Base-by-base conservation (phyloP, 2,329 filamentous ascomycete genomes). In the Microdochium trichocladiopsis region DNA sequence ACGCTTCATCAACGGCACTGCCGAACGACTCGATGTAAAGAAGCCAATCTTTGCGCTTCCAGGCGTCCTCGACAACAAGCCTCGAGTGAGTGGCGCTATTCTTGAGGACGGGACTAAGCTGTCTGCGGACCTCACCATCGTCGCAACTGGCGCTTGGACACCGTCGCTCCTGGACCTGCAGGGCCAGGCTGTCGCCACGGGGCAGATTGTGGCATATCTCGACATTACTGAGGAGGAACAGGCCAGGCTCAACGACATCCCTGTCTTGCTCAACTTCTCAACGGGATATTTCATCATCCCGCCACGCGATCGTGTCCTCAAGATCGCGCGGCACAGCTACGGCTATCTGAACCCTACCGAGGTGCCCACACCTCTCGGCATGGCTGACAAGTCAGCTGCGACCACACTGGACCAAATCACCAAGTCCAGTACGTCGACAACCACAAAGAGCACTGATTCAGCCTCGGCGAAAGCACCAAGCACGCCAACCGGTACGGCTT, bases 101-200 rank as follows among this genome's bases (percentile, higher is more conserved):
- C 69, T 88, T 11, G 60, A 62, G 2, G 70, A 79, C 55, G 77
- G 75, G 1, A 66, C 67, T 6, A 70, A 64, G 10, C 57, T 90
- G 6, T 71, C 69, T 3, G 88, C 87, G 2, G 87, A 90, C 53
- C 75, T 95, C 8, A 85, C 88, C 31, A 75, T 96, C 52, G 77
- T 95, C 2, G 91, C 93, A 0, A 84, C 91, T 0, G 93, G 93
- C 16, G 91, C 93, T 4, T 97, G 93, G 92, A 90, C 88, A 2
- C 81, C 85, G 2, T 78, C 80, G 1, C 76, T 96, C 22, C 72
- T 96, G 52, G 88, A 96, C 67, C 74, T 96, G 1, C 76, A 84
- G 48, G 89, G 90, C 24, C 81, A 88, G 47, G 85, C 84, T 37
- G 80, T 87, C 57, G 88, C 92, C 2, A 95, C 90, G 0, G 93